Base-by-base conservation (phyloP, 2,329 filamentous ascomycete species). In the Magnaporthiopsis poae region DNA sequence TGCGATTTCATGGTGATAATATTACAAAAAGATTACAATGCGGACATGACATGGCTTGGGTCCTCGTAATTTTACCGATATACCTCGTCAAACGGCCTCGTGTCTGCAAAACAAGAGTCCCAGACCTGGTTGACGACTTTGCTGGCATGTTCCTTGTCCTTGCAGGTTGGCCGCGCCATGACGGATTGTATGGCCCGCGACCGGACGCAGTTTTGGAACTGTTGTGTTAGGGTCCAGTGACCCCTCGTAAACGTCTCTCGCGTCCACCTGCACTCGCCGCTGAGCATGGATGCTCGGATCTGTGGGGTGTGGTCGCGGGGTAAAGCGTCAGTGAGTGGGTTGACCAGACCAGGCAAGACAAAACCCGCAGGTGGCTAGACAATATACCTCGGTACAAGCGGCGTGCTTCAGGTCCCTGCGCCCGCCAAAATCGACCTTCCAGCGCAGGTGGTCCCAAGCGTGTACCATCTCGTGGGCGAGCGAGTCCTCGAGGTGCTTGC, bases 401-500 rank as follows among this genome's bases (percentile, higher is more conserved):
- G 93, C 91, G 78, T 99, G 95, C 76, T 88, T 87, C 77, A 99
- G 76, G 75, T 92, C 81, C 80, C 80, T 90, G 71, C 84, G 81
- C 5, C 82, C 86, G n/a, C 80, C 77, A 80, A 90, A 91, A 74
- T 98, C 89, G 61, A 97, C 88, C 78, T 96, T 95, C 81, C 92
- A 99, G 69, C 94, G 82, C 71, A 98, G 75, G 76, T 96, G 90
- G 76, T 99, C 95, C 82, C 92, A 98, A 0, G 93, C 93, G 77
- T 99, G 95, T 65, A 99, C 90, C 92, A 99, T 96, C 80, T 99
- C 95, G 77, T 99, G 95, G 35, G 93, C 89, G 73, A 99, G 81
- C 13, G 93, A 96, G 76, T 99, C 95, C 80, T 99, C 95, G 71
- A 96, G 77, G 75, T 96, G 92, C 39, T 88, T 88, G 67, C 87